phyloP scores from a whole-genome alignment of 1,284 basidiomycete genomes.

The Athelia sp. region DNA sequence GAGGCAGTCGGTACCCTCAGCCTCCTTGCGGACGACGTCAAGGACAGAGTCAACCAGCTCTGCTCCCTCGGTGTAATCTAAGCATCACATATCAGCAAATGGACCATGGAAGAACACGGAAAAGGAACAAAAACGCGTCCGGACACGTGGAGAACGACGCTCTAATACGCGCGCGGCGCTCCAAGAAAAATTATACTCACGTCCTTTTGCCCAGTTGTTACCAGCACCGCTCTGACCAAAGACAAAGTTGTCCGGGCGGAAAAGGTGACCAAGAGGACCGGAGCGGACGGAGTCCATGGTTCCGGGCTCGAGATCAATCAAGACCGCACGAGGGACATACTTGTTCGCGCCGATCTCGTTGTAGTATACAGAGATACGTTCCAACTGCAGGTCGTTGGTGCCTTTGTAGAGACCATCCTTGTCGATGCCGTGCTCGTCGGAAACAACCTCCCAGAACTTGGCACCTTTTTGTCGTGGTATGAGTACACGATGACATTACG shows the following conservation, averaged over 20 bases:
- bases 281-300: constrained; percentile 95
- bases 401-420: constrained; percentile 91
- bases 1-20: constrained; percentile 88
- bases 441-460: constrained; percentile 99
- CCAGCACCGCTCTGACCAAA: constrained; percentile 89
- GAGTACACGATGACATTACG: constrained; percentile 12
- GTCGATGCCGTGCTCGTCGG: constrained; percentile 96
- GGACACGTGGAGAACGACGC: too few relatives aligned
- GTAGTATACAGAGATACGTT: constrained; percentile 96
- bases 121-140: neutral
- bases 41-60: constrained; percentile 91
- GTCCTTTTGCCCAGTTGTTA: constrained; percentile 96
- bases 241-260: constrained; percentile 95
- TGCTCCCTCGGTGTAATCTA: constrained; percentile 95
- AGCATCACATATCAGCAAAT: constrained; percentile 7
- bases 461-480: constrained; percentile 53
- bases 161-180: too few relatives aligned
- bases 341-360: constrained; percentile 89
- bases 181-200: constrained; percentile 42
- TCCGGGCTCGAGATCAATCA: constrained; percentile 93
- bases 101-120: neutral
- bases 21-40: constrained; percentile 85
- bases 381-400: constrained; percentile 92
- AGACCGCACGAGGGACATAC: constrained; percentile 94
- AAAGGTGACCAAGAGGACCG: constrained; percentile 80